A percentile compares a stretch with the other conserved stretches of the same genome.
Evolutionary conservation across 495 filamentous ascomycete genomes (phyloP).

Genomic region (Pseudomonodictys pantanalensis): DNA sequence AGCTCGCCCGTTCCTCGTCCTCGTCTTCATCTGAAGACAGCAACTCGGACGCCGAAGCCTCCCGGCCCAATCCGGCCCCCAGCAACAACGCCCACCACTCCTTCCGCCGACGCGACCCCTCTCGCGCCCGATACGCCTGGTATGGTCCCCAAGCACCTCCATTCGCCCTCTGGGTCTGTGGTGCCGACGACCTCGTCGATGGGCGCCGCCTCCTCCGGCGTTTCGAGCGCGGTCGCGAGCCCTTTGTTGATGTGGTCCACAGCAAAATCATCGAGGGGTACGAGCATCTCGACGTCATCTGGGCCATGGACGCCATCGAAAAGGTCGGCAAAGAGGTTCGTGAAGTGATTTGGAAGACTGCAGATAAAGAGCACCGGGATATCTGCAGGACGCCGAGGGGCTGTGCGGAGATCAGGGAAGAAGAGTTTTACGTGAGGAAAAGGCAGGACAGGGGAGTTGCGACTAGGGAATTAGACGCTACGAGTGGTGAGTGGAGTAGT

Average conservation of each 20-base stretch:
- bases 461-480: slow-evolving; percentile 19
- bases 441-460: slow-evolving; percentile 6
- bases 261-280: slow-evolving; percentile 78
- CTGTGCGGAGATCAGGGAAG: slow-evolving; percentile 49
- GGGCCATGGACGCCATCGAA: slow-evolving; percentile 87
- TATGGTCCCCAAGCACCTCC: slow-evolving; percentile 77
- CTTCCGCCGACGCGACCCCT: slow-evolving; percentile 5
- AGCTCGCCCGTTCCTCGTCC: slow-evolving; percentile 30
- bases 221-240: slow-evolving; percentile 76
- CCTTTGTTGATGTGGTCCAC: slow-evolving; percentile 77
- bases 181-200: slow-evolving; percentile 80
- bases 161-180: slow-evolving; percentile 85
- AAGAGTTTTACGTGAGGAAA: slow-evolving; percentile 12
- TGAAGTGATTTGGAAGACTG: slow-evolving; percentile 79
- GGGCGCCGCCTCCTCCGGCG: slow-evolving; percentile 68
- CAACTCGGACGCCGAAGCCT: neutral
- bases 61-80: neutral
- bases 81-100: neutral
- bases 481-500: slow-evolving; percentile 26
- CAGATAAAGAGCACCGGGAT: slow-evolving; percentile 52
- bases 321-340: slow-evolving; percentile 78
- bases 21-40: slow-evolving; percentile 9
- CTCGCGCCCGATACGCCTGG: slow-evolving; percentile 58
- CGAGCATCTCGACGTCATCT: slow-evolving; percentile 93
- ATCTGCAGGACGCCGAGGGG: slow-evolving; percentile 62